phyloP scores from a whole-genome alignment of 345 rosid species.

The Aethionema arabicum region DNA sequence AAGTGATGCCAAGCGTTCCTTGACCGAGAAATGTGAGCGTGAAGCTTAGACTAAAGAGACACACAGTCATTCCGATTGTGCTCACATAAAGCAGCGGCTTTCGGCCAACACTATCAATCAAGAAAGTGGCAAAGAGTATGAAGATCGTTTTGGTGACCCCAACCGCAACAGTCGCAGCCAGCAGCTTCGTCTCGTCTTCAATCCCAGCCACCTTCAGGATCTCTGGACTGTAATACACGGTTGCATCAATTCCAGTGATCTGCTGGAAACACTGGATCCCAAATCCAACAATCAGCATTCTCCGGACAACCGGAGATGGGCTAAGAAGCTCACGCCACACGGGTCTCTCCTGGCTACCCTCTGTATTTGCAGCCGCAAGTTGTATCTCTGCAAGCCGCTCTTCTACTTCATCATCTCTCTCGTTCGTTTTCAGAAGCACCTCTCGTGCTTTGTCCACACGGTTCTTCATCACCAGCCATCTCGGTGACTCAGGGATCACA shows the following conservation, averaged over 20 bases:
- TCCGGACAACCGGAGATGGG: slow-evolving; percentile 66
- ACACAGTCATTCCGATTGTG: slow-evolving; percentile 79
- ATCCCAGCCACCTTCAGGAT: slow-evolving; percentile 68
- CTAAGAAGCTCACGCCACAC: slow-evolving; percentile 74
- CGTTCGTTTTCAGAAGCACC: slow-evolving; percentile 73
- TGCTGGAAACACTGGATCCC: slow-evolving; percentile 94
- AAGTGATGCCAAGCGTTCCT: slow-evolving; percentile 45
- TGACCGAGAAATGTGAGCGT: slow-evolving; percentile 55
- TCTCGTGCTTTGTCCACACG: slow-evolving; percentile 69
- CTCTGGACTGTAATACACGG: slow-evolving; percentile 81
- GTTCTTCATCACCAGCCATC: slow-evolving; percentile 84
- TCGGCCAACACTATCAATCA: slow-evolving; percentile 66
- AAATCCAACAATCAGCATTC: slow-evolving; percentile 69
- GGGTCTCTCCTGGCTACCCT: slow-evolving; percentile 61
- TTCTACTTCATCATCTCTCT: slow-evolving; percentile 65
- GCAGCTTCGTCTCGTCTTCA: slow-evolving; percentile 52
- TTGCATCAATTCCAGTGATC: slow-evolving; percentile 77
- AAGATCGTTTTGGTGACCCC: slow-evolving; percentile 67
- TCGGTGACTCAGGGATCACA: slow-evolving; percentile 86
- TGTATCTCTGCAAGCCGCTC: slow-evolving; percentile 77
- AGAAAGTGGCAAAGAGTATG: slow-evolving; percentile 63
- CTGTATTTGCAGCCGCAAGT: slow-evolving; percentile 56
- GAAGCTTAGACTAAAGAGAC: slow-evolving; percentile 56
- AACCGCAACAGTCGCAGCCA: slow-evolving; percentile 74
- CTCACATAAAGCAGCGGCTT: slow-evolving; percentile 79